Evolutionary conservation across 768 basidiomycete species (phyloP), one percentile per base, ranked within the genome.

Genomic region (Amyloporia xantha): DNA sequence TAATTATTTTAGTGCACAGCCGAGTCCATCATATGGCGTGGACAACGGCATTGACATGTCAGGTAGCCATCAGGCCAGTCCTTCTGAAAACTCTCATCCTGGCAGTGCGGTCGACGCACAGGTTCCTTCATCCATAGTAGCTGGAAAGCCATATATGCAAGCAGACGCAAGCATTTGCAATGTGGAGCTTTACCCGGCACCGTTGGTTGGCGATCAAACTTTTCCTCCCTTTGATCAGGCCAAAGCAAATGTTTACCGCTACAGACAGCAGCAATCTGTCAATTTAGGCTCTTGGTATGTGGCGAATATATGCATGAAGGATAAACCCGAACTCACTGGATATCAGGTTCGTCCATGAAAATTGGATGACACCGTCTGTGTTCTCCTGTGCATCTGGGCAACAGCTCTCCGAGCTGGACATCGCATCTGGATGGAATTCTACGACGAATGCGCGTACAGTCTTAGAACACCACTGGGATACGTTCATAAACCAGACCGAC

Each of bases 381-480:
- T 87, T 85, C 59, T 55, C 58, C 3, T 81, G 81, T 48, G 83
- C 84, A 2, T 59, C 69, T 19, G 82, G 73, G 3, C 55, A 68
- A 12, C 68, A 70, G 56, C 57, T 66, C 2, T 74, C 83, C 1
- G 86, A 87, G 59, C 61, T 81, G 28, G 84, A 86, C 59, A 75
- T 88, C 35, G 83, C 85, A 4, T 71, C 66, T 15, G 84, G 84
- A 2, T 86, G 78, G 78, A 72, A 71, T 15, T 71, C 71, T 19
- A 44, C 56, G 6, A 56, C 63, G 2, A 59, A 58, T 52, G 76
- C 81, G 39, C 73, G 72, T 7, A 66, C 73, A 2, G 64, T 76
- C 2, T 62, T 90, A 21, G 82, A 89, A 60, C 62, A 66, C 7
- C 88, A 90, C 64, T 90, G 86, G 85, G 82, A 87, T 61, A 73